Evolutionary conservation across 495 filamentous ascomycete species (phyloP), one percentile per base, ranked within the genome.

Genomic region (Achaetomiella virescens): DNA sequence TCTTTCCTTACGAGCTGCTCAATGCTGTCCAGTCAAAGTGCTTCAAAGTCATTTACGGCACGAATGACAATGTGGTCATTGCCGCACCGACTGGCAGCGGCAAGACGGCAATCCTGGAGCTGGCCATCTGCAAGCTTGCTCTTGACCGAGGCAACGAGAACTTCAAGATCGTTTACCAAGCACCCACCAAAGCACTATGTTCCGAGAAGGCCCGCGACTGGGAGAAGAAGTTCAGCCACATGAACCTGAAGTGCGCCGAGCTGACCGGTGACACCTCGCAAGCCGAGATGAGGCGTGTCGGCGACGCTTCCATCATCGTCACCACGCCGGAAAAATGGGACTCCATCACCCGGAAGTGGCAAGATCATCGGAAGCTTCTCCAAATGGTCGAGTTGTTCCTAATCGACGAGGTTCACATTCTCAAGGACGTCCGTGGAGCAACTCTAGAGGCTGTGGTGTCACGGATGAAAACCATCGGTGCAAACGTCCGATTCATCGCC

Each of bases 281-380:
- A 52, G 70, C 74, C 1, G 86, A 96, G 61, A 75, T 96, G 55
- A 77, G 75, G 42, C 83, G 78, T 55, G 87, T 96, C 12, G 86
- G 90, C 50, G 83, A 74, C 61, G 92, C 91, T 35, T 87, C 85
- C 48, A 90, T 98, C 54, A 96, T 98, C 55, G 85, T 98, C 47
- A 97, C 93, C 0, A 98, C 93, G 0, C 93, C 93, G 1, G 93
- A 98, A 70, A 98, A 98, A 67, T 98, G 93, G 93, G 93, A 98
- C 69, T 95, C 90, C 55, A 87, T 98, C 69, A 98, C 93, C 1
- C 80, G 93, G 29, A 93, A 91, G 69, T 98, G 93, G 93, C 85
- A 88, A 61, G 93, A 97, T 61, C 90, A 97, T 64, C 77, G 78
- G 46, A 88, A 79, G 60, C 74, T 98, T 21, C 83, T 97, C 71